Conservation (phyloP, 1,284 basidiomycete genomes). For the Naganishia sp. region DNA sequence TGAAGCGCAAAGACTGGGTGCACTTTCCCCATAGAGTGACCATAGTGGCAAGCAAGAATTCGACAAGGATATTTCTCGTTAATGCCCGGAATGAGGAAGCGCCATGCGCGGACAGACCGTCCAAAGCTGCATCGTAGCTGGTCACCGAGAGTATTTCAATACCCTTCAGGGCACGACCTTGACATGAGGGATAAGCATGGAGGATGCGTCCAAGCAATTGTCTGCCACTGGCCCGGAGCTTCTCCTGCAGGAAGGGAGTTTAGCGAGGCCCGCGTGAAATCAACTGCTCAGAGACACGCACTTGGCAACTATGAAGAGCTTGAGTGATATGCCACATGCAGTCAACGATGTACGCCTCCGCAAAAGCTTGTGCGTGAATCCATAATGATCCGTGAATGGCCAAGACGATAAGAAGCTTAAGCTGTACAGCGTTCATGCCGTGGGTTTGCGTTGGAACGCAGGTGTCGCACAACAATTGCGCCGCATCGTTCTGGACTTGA, state of each 20-base stretch:
- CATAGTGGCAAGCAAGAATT: conserved; percentile 27
- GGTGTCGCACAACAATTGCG: conserved; percentile 1
- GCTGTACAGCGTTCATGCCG: conserved; percentile 6
- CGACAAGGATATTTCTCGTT: neutral
- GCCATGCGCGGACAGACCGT: conserved; percentile 12
- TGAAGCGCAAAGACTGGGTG: conserved; percentile 24
- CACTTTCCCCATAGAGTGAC: conserved; percentile 29
- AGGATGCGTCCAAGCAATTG: conserved; percentile 21
- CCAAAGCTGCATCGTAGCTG: conserved; percentile 30
- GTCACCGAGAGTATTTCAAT: conserved; percentile 31
- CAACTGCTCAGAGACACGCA: conserved; percentile 1
- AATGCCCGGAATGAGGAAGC: neutral
- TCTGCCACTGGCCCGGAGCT: conserved; percentile 4
- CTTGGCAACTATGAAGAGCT: conserved; percentile 30
- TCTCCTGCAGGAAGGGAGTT: conserved; percentile 4
- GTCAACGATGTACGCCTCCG: conserved; percentile 29
- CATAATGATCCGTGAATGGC: conserved; percentile 26
- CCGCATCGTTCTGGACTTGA: conserved; percentile 20
- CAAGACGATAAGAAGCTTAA: conserved; percentile 29
- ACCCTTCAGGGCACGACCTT: conserved; percentile 19
- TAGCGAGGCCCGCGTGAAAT: neutral
- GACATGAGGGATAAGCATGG: conserved; percentile 19
- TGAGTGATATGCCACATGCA: conserved; percentile 29
- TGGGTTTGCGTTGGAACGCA: conserved; percentile 15
- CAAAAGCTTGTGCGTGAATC: conserved; percentile 29